Conservation (phyloP, 805 yeast genomes). For the Citeromyces nyonsensis region DNA sequence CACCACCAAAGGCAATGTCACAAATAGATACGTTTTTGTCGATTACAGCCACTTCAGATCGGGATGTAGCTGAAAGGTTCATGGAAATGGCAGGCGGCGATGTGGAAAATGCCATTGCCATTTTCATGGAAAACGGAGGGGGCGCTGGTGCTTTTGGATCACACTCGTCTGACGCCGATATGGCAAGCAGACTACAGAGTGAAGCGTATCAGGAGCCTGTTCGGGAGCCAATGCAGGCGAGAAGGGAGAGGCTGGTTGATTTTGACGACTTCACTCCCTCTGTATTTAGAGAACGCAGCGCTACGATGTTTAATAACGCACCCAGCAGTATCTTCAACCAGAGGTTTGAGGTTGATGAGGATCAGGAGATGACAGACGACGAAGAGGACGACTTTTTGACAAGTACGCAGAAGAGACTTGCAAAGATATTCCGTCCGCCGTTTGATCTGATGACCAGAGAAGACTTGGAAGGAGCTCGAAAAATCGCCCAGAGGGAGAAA, state of each 20-base stretch:
- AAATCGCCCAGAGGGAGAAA: slow-evolving; percentile 39
- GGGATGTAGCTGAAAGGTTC: slow-evolving; percentile 55
- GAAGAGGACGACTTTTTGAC: slow-evolving; percentile 17
- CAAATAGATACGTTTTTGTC: slow-evolving; percentile 63
- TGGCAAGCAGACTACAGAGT: slow-evolving; percentile 48
- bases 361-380: slow-evolving; percentile 18
- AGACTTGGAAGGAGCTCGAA: slow-evolving; percentile 61
- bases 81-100: slow-evolving; percentile 66
- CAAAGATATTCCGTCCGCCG: slow-evolving; percentile 82
- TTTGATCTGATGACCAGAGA: slow-evolving; percentile 68
- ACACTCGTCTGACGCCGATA: slow-evolving; percentile 5
- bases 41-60: slow-evolving; percentile 63
- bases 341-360: slow-evolving; percentile 13
- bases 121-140: slow-evolving; percentile 58
- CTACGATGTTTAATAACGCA: slow-evolving; percentile 33
- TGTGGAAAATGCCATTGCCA: slow-evolving; percentile 70
- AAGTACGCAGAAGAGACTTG: slow-evolving; percentile 51
- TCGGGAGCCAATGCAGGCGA: slow-evolving; percentile 65
- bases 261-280: slow-evolving; percentile 11
- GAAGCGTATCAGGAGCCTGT: slow-evolving; percentile 47
- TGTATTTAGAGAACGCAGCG: too few species aligned
- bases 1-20: slow-evolving; percentile 19
- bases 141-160: not conserved
- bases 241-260: slow-evolving; percentile 49
- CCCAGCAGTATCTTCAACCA: slow-evolving; percentile 48